These are phyloP conservation scores for Fusarium sp. DNA, from an alignment of 2,329 filamentous ascomycete genomes.

Conservation along the genomic window DNA sequence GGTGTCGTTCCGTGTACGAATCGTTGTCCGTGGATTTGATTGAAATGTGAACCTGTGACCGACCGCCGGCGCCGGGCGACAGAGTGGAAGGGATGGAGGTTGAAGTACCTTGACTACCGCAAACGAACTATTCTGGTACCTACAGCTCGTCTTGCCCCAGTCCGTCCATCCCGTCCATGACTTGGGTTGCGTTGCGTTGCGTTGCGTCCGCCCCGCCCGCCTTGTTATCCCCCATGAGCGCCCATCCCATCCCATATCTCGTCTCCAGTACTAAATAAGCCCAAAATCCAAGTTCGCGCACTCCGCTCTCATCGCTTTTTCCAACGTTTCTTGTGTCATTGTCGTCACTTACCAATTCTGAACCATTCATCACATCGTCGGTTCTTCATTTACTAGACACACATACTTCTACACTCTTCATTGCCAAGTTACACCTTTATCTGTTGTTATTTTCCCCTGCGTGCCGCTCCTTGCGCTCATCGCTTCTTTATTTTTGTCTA, in stretches of 20 bases:
- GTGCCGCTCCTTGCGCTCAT: conserved; percentile 22
- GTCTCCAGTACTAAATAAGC: not conserved
- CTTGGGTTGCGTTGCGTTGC: not conserved
- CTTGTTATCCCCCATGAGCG: not conserved
- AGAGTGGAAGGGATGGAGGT: not conserved
- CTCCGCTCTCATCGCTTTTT: conserved; percentile 19
- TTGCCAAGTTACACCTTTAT: not conserved
- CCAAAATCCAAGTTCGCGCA: conserved; percentile 34
- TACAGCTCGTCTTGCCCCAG: not conserved
- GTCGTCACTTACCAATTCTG: conserved; percentile 30
- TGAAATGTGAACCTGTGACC: conserved; percentile 43
- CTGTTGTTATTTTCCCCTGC: not conserved
- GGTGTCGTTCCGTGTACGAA: conserved; percentile 16
- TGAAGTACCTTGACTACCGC: conserved; percentile 25
- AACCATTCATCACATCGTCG: conserved; percentile 17
- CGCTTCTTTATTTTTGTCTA: conserved; percentile 36
- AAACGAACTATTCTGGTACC: conserved; percentile 30
- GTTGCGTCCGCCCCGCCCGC: conserved; percentile 11
- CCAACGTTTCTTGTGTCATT: conserved; percentile 22
- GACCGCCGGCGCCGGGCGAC: conserved; percentile 42
- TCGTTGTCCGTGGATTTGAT: conserved; percentile 28
- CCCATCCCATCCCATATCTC: not conserved
- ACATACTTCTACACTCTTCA: not conserved
- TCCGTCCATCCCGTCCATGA: conserved; percentile 9
- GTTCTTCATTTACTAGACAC: conserved; percentile 1